Evolutionary conservation across 768 basidiomycete species (phyloP), one percentile per base, ranked within the genome.

Genomic region (Podaxis sp.): DNA sequence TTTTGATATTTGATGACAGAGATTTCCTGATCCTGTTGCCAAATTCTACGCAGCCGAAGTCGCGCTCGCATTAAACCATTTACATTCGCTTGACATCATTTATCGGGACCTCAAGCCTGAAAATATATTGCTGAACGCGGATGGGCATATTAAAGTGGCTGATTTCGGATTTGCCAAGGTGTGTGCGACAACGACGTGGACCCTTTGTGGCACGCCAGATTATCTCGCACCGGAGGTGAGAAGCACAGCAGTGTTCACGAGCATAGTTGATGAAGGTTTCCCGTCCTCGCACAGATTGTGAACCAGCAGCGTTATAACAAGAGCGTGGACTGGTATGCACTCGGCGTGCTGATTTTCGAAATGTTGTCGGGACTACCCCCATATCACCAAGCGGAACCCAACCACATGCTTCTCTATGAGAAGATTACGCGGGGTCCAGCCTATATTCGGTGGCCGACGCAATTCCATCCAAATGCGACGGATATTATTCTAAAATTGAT

Each of bases 61-160:
- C 29, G 91, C 94, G 40, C 82, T 97, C 51, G 97, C 96, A 1
- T 83, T 98, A 66, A 91, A 94, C 68, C 88, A 98, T 72, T 78
- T 98, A 2, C 97, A 98, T 69, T 76, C 78, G 13, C 82, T 88
- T 22, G 85, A 96, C 68, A 95, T 98, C 73, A 91, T 98, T 64
- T 98, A 98, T 74, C 93, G 96, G 17, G 96, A 98, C 75, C 84
- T 98, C 52, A 98, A 99, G 74, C 97, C 97, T 1, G 97, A 99
- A 72, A 98, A 98, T 71, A 91, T 98, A 53, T 82, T 98, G 33
- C 84, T 98, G 56, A 93, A 91, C 65, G 82, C 87, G n/a, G 95
- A 97, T 70, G 96, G 96, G 0, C 95, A 98, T 73, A 94, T 98
- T 76, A 97, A 96, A 76, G 89, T 98, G 37, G 94, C 95, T 15